Evolutionary conservation across 2,329 filamentous ascomycete species (phyloP).

Genomic region (Fusarium setosum): DNA sequence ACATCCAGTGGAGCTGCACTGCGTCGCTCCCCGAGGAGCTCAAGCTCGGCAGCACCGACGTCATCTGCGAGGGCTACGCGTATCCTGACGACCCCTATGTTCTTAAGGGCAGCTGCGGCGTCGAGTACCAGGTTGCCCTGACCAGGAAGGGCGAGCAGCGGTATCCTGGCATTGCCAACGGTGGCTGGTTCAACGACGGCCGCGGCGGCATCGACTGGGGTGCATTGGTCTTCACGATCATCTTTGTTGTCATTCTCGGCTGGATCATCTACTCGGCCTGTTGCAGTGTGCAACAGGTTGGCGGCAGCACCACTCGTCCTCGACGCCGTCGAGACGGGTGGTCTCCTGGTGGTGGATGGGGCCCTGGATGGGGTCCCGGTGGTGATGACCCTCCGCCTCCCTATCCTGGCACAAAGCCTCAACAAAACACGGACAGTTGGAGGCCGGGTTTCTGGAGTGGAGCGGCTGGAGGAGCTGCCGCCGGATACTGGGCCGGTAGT

Average conservation of each 20-base stretch:
- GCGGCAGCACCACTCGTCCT: conserved; percentile 19
- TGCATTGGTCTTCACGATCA: conserved; percentile 65
- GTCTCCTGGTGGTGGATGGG: conserved; percentile 50
- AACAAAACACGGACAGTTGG: conserved; percentile 64
- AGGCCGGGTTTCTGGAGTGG: conserved; percentile 81
- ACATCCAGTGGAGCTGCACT: conserved; percentile 92
- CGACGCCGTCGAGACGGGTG: conserved; percentile 43
- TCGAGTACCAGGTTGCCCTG: conserved; percentile 85
- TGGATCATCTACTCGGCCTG: conserved; percentile 73
- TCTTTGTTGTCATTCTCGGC: conserved; percentile 69
- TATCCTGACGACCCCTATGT: conserved; percentile 83
- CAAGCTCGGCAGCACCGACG: conserved; percentile 85
- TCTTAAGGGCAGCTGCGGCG: conserved; percentile 91
- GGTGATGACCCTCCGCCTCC: conserved; percentile 65
- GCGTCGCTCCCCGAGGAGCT: conserved; percentile 70
- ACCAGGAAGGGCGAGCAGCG: conserved; percentile 80
- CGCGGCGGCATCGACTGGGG: conserved; percentile 47
- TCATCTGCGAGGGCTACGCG: conserved; percentile 91
- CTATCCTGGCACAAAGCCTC: conserved; percentile 54
- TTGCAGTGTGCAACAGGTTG: conserved; percentile 18
- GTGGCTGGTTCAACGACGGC: conserved; percentile 49
- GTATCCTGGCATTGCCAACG: conserved; percentile 68
- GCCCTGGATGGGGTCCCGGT: conserved; percentile 52
- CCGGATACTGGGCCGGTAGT: conserved; percentile 71
- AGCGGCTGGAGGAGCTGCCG: conserved; percentile 74